Conservation (phyloP, 2,329 filamentous ascomycete species). For the Drechslera avenae region DNA sequence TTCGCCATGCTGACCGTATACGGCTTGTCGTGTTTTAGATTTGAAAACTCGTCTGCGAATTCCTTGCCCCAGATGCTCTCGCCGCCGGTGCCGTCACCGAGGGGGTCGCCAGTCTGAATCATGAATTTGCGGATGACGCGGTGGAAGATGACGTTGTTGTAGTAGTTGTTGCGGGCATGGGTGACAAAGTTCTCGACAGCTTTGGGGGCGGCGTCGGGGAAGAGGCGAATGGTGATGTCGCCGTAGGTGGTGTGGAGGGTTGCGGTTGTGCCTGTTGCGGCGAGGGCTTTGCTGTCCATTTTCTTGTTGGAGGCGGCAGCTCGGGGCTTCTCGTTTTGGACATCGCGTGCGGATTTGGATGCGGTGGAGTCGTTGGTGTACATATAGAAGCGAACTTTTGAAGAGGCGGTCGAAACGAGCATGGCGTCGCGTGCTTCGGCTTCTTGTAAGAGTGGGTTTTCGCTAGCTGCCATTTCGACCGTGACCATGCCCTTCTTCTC, state of each 20-base stretch:
- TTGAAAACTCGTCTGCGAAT: conserved; percentile 94
- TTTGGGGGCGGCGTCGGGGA: conserved; percentile 90
- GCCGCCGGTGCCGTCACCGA: conserved; percentile 87
- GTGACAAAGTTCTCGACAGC: conserved; percentile 97
- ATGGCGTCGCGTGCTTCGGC: conserved; percentile 91
- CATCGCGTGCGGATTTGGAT: conserved; percentile 67
- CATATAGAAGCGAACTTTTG: conserved; percentile 95
- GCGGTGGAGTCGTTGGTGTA: conserved; percentile 85
- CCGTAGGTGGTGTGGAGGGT: conserved; percentile 91
- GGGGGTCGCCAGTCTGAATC: conserved; percentile 87
- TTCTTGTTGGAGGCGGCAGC: conserved; percentile 58
- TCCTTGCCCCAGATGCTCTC: conserved; percentile 92
- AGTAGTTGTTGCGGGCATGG: conserved; percentile 87
- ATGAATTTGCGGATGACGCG: conserved; percentile 98
- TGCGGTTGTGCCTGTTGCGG: conserved; percentile 77
- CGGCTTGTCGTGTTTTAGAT: conserved; percentile 94
- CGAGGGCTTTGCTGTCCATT: conserved; percentile 61
- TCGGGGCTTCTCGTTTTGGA: conserved; percentile 92
- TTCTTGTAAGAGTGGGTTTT: conserved; percentile 90
- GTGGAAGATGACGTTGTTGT: conserved; percentile 98
- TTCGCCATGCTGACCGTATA: conserved; percentile 99
- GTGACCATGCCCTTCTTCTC: conserved; percentile 93
- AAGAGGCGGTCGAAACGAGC: conserved; percentile 79
- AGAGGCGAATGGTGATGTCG: conserved; percentile 91
- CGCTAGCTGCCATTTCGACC: conserved; percentile 94